phyloP scores from a whole-genome alignment of 352 stramenopile genomes.

The Thraustotheca clavata region DNA sequence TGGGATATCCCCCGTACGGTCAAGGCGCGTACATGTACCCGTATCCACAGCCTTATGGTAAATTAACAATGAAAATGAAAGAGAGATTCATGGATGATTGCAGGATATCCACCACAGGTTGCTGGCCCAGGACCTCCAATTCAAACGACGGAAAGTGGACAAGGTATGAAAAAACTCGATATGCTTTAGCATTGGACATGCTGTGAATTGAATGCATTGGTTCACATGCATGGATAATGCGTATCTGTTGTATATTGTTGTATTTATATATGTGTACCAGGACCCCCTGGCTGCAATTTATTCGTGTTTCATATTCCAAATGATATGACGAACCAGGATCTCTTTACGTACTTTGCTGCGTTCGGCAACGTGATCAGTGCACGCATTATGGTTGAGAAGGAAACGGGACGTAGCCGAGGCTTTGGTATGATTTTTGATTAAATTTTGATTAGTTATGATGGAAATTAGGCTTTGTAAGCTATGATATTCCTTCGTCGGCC shows the following conservation, averaged over 20 bases:
- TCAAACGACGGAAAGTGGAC: conserved; percentile 79
- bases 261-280: conserved; percentile 44
- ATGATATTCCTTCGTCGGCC: conserved; percentile 88
- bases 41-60: conserved; percentile 75
- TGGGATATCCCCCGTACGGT: conserved; percentile 68
- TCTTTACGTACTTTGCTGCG: conserved; percentile 93
- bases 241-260: conserved; percentile 33
- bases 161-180: conserved; percentile 46
- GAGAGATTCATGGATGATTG: too few species aligned
- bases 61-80: background rate
- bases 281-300: conserved; percentile 93
- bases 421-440: conserved; percentile 64
- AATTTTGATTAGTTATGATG: conserved; percentile 21
- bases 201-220: background rate
- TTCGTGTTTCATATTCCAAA: conserved; percentile 99
- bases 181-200: conserved; percentile 13
- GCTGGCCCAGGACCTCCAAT: conserved; percentile 78
- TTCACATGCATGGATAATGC: conserved; percentile 13
- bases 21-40: conserved; percentile 79
- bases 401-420: conserved; percentile 90
- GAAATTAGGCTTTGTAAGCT: conserved; percentile 92
- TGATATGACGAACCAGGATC: conserved; percentile 95
- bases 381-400: conserved; percentile 96
- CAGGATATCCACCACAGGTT: conserved; percentile 77
- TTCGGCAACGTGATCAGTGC: conserved; percentile 95